Base-by-base conservation (phyloP, 139 green algal species). In the Chlamydomonas incerta region DNA sequence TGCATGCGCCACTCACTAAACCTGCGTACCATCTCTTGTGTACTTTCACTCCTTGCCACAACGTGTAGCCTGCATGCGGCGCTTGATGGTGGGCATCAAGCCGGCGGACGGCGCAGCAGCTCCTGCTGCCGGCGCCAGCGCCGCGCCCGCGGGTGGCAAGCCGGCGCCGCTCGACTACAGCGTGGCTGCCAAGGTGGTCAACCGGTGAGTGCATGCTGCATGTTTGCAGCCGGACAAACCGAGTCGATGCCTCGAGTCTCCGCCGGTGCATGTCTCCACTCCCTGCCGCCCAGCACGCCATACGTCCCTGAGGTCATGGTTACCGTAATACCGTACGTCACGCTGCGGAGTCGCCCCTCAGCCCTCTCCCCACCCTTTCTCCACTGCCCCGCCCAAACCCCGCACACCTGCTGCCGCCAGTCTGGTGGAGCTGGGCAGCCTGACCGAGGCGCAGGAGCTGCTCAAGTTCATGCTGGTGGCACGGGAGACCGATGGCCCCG, bases 401-500 rank as follows among this genome's bases (percentile, higher is more conserved):
- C n/a, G n/a, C n/a, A n/a, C n/a, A n/a, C n/a, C n/a, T 50, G 41
- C 41, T 50, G 41, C 24, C n/a, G 57, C 28, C 76, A 83, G 77
- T 65, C 20, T 74, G 29, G 37, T 74, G 14, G 77, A 83, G 77
- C n/a, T 83, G 28, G 63, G 63, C 41, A 66, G 46, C 63, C 37
- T 83, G 21, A 66, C 63, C 10, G 77, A 74, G 63, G 77, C 55
- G 65, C 77, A 83, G 46, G 77, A 83, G 28, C 37, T 83, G 10
- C 4, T 83, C 77, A 74, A 74, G 63, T 83, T 83, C 77, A 65
- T 74, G 63, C 77, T 83, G 21, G 77, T 83, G 63, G 6, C 77
- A 0, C 33, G 77, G 23, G 77, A 83, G 26, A 83, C 77, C 20
- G 77, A 83, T 46, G 17, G 41, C 41, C 41, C 41, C 5, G 41